A percentile compares a stretch with the other conserved stretches of the same genome.
Evolutionary conservation across 2,329 filamentous ascomycete species (phyloP).

Genomic region (Paraconiothyrium brasiliense): DNA sequence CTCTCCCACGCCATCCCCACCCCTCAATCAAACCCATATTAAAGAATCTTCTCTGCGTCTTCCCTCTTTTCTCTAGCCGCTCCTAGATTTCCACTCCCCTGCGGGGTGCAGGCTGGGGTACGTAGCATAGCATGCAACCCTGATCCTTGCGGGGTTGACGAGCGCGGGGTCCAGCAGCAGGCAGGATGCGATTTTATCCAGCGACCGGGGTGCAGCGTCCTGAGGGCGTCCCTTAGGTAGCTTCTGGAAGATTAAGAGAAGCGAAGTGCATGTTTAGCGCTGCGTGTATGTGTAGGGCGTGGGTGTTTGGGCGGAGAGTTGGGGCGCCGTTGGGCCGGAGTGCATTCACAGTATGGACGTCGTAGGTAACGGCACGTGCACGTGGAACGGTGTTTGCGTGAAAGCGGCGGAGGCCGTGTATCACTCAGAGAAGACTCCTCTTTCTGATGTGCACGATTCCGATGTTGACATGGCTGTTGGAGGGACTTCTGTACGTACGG

Average conservation of each 20-base stretch:
- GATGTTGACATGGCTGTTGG: too few relatives aligned
- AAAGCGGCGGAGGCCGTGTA: too few relatives aligned
- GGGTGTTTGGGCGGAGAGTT: slow-evolving; percentile 11
- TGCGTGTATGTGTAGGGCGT: background rate
- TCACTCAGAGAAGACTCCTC: too few relatives aligned
- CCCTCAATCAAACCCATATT: slow-evolving; percentile 10
- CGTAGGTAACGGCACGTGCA: too few relatives aligned
- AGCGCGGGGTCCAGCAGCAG: too few relatives aligned
- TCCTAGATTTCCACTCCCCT: too few relatives aligned
- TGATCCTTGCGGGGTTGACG: too few relatives aligned
- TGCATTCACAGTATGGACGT: background rate
- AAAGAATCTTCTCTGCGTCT: slow-evolving; percentile 17
- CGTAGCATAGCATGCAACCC: too few relatives aligned
- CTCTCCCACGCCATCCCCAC: slow-evolving; percentile 3
- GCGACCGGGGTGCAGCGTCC: slow-evolving; percentile 8
- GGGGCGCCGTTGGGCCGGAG: slow-evolving; percentile 14
- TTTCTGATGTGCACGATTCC: too few relatives aligned
- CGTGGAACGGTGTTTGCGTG: too few relatives aligned
- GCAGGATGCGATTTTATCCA: slow-evolving; percentile 7
- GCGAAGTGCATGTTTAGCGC: slow-evolving; percentile 7
- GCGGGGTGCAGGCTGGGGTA: too few relatives aligned
- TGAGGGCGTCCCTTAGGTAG: background rate
- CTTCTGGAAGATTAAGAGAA: slow-evolving; percentile 20
- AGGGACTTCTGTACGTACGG: too few relatives aligned
- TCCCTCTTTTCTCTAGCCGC: background rate